Evolutionary conservation across 495 filamentous ascomycete genomes (phyloP), one percentile per base, ranked within the genome.

Genomic region (Penicillium herquei): DNA sequence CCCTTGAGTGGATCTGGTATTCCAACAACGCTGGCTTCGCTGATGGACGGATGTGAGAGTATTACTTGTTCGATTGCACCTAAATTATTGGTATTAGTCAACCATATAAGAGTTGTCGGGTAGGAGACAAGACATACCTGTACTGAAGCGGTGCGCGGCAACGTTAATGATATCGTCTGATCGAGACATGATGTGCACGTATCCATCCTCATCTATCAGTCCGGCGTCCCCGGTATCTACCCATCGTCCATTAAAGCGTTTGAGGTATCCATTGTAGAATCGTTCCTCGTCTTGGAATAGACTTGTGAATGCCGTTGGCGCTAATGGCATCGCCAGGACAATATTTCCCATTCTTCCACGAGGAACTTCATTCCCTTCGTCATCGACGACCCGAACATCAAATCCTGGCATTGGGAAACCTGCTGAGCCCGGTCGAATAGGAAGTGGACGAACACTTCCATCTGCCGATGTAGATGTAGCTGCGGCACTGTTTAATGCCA

Each of bases 91-190:
- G 37, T 10, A 3, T 40, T n/a, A 40, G 17, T 26, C 2, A 26
- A 26, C 21, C 21, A 2, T 26, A 26, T 26, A 1, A 26, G 21
- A 26, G 21, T 26, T 4, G 4, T 26, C 4, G 21, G 21, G 21
- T 26, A 26, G 21, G 21, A 26, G 21, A 26, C 21, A 26, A 26
- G n/a, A 65, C 76, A 52, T 75, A 88, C 88, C 92, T 3, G 92
- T 97, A 62, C 86, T 90, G 57, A 97, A 91, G 4, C 92, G 83
- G 73, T 97, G 92, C 3, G 92, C 92, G 30, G 92, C 92, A 1
- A 96, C 92, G 64, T 97, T 97, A 67, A 97, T 95, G 55, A 97
- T 87, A 69, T 97, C 92, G 76, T 97, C 92, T 4, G 84, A 83
- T 51, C 91, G 80, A 2, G 87, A 83, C 89, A 96, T 92, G 63